These are phyloP conservation scores for Boletus coccyginus DNA, from an alignment of 768 basidiomycete genomes.

Conservation along the genomic window DNA sequence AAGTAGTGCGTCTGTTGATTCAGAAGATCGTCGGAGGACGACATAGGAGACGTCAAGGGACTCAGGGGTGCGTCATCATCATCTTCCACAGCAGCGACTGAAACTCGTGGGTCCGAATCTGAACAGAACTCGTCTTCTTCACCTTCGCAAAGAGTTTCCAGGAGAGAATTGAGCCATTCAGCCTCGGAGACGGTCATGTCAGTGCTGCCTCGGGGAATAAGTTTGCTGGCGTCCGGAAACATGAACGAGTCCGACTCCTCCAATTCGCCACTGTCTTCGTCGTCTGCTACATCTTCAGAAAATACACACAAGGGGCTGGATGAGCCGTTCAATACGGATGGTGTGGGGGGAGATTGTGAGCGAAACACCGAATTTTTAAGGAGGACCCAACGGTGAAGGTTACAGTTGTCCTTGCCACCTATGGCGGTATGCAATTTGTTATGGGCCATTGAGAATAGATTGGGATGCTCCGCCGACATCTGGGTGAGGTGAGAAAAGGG, in stretches of 20 bases:
- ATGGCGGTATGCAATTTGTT: conserved; percentile 69
- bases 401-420: conserved; percentile 62
- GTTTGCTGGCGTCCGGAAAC: conserved; percentile 73
- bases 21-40: conserved; percentile 73
- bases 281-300: conserved; percentile 40
- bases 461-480: conserved; percentile 49
- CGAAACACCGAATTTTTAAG: conserved; percentile 79
- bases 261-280: conserved; percentile 42
- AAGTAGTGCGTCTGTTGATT: conserved; percentile 49
- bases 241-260: conserved; percentile 67
- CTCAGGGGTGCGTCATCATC: conserved; percentile 57
- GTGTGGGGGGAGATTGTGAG: conserved; percentile 43
- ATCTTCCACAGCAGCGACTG: conserved; percentile 54
- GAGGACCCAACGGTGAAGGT: conserved; percentile 84
- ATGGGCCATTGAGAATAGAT: conserved; percentile 63
- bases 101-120: conserved; percentile 44
- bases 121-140: conserved; percentile 59
- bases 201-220: conserved; percentile 36
- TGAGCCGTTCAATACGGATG: conserved; percentile 24
- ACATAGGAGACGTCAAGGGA: conserved; percentile 66
- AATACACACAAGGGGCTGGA: conserved; percentile 27
- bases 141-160: conserved; percentile 71
- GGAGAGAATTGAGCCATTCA: conserved; percentile 78
- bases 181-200: conserved; percentile 57
- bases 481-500: conserved; percentile 19